Conservation (phyloP, 139 green algal species). For the Chlamydomonas incerta region DNA sequence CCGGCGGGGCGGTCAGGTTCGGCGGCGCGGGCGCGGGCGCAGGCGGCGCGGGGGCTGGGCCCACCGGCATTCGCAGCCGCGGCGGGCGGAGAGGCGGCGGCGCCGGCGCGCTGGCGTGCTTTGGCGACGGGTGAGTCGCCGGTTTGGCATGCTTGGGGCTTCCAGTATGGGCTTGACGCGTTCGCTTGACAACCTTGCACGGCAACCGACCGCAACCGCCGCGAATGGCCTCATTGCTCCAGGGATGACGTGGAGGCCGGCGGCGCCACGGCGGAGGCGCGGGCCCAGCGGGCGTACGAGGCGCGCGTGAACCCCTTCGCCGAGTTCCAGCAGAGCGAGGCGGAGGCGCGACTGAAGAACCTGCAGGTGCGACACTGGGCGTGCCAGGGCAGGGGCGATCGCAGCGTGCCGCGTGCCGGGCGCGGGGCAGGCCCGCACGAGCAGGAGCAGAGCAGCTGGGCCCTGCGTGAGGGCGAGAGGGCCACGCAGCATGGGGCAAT, state of each 20-base stretch:
- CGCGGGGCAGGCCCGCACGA: too few species aligned
- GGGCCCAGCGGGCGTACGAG: slow-evolving; percentile 58
- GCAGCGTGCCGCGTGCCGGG: too few species aligned
- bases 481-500: too few species aligned
- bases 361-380: slow-evolving; percentile 34
- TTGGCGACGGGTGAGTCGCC: slow-evolving; percentile 15
- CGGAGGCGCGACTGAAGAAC: slow-evolving; percentile 37
- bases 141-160: too few species aligned
- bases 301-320: slow-evolving; percentile 68
- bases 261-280: slow-evolving; percentile 11
- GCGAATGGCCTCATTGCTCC: too few species aligned
- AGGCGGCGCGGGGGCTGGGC: not conserved
- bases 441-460: too few species aligned
- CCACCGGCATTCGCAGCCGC: slow-evolving; percentile 14
- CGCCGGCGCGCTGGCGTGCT: slow-evolving; percentile 9
- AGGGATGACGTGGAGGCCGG: slow-evolving; percentile 19
- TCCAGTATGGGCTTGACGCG: too few species aligned
- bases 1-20: not conserved
- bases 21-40: not conserved
- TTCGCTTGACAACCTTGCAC: too few species aligned
- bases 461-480: too few species aligned
- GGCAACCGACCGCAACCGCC: too few species aligned
- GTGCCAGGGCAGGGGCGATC: too few species aligned
- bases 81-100: slow-evolving; percentile 9
- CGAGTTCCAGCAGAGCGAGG: slow-evolving; percentile 67